A percentile compares a stretch with the other conserved stretches of the same genome.
Evolutionary conservation across 2,329 filamentous ascomycete genomes (phyloP).

Genomic region (Fusarium sp.): DNA sequence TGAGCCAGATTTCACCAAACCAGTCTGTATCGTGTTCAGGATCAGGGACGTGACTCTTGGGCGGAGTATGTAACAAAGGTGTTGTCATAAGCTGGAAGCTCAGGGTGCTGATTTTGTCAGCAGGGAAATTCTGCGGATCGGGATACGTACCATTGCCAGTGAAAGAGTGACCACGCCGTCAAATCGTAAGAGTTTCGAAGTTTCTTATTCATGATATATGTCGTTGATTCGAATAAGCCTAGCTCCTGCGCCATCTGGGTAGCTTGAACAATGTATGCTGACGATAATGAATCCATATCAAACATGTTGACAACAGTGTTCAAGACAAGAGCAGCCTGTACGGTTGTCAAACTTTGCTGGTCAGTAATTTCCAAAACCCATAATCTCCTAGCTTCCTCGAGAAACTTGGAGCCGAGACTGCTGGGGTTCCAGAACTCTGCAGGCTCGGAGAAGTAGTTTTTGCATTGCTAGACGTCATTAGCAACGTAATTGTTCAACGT

Average conservation of each 20-base stretch:
- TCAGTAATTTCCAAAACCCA: conserved; percentile 1
- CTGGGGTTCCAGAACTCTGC: conserved; percentile 22
- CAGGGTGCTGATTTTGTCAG: conserved; percentile 7
- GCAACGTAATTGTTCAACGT: neutral
- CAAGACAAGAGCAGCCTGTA: conserved; percentile 3
- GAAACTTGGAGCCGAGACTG: conserved; percentile 4
- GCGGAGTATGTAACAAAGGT: neutral
- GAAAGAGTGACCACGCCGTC: conserved; percentile 28
- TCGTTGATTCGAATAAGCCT: conserved; percentile 12
- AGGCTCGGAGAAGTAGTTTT: neutral
- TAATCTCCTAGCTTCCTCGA: conserved; percentile 17
- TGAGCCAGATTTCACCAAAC: conserved; percentile 25
- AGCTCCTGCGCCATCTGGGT: conserved; percentile 4
- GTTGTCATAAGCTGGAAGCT: conserved; percentile 6
- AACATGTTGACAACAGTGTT: conserved; percentile 22
- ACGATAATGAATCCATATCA: conserved; percentile 13
- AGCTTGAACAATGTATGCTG: neutral
- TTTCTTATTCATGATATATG: conserved; percentile 12
- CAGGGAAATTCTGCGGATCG: rapidly evolving
- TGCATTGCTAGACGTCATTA: conserved; percentile 9
- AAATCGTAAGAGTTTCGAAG: conserved; percentile 10
- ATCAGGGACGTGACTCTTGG: neutral
- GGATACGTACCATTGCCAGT: conserved; percentile 15
- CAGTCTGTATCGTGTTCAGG: conserved; percentile 5
- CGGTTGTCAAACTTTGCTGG: conserved; percentile 4